Evolutionary conservation across 768 basidiomycete species (phyloP).

Genomic region (Leccinum olivaceopallidum): DNA sequence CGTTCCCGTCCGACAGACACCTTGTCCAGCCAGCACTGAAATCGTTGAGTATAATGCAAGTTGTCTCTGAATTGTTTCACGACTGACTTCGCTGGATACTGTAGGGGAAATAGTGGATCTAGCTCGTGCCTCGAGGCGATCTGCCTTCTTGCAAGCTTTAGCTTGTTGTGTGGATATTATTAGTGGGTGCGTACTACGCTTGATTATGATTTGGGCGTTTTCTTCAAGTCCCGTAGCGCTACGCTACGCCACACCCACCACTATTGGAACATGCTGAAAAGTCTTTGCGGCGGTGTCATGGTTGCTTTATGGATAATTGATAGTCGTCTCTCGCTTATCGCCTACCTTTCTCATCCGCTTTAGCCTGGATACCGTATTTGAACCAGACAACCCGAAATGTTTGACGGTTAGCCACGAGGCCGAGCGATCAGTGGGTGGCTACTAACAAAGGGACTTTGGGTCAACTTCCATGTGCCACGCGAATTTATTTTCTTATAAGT

Average conservation of each 20-base stretch:
- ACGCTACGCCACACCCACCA: not conserved
- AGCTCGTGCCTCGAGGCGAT: too few relatives aligned
- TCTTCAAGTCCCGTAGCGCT: too few relatives aligned
- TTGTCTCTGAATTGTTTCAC: not conserved
- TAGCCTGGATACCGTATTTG: not conserved
- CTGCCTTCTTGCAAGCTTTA: too few relatives aligned
- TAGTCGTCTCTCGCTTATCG: not conserved
- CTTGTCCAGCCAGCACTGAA: not conserved
- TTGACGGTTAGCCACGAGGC: not conserved
- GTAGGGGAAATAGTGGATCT: not conserved
- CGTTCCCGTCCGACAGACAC: not conserved
- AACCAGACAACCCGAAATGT: not conserved
- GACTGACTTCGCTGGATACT: not conserved
- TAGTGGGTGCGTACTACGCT: too few relatives aligned
- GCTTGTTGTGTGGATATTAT: too few relatives aligned
- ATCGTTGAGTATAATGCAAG: not conserved
- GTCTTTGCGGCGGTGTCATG: not conserved
- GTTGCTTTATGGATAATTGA: not conserved
- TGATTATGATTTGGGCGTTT: too few relatives aligned
- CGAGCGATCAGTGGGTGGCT: not conserved
- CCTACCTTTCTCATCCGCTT: not conserved
- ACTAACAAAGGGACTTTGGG: not conserved
- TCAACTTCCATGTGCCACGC: not conserved
- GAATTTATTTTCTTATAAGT: not conserved
- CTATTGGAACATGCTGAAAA: not conserved